Evolutionary conservation across 2,329 filamentous ascomycete species (phyloP).

Genomic region (Alternaria triticina): DNA sequence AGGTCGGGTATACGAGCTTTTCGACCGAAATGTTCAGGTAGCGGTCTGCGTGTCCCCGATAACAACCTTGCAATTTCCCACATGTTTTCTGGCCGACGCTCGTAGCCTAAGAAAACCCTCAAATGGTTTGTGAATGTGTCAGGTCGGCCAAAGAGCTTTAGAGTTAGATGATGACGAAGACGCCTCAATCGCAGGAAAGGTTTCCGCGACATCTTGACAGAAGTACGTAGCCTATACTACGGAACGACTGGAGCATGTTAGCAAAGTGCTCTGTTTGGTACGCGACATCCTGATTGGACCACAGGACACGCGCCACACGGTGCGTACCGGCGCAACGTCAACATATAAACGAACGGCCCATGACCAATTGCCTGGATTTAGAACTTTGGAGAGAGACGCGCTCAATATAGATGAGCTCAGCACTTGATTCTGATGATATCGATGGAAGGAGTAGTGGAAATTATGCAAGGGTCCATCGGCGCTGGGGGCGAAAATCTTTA

Average conservation of each 20-base stretch:
- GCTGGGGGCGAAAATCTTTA: neutral
- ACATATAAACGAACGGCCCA: neutral
- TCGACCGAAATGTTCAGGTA: conserved; percentile 19
- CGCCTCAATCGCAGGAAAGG: neutral
- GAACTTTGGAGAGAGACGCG: neutral
- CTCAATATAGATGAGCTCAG: neutral
- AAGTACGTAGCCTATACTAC: neutral
- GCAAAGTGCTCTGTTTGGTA: neutral
- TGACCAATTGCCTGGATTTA: neutral
- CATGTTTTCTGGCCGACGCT: neutral
- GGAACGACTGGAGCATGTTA: neutral
- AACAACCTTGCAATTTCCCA: neutral
- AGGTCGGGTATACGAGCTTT: conserved; percentile 17
- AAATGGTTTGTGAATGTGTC: neutral
- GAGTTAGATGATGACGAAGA: neutral
- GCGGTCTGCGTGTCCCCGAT: neutral
- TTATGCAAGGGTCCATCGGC: neutral
- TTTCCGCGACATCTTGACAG: neutral
- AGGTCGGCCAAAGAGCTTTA: neutral
- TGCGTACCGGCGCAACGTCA: neutral
- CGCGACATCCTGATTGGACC: neutral
- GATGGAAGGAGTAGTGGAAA: neutral
- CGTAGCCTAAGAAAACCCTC: neutral
- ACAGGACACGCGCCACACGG: neutral
- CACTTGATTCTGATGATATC: neutral